Conservation (phyloP, 345 rosid species). For the rapeseed (Brassica napus) region Da-Ae NC_063439.1:26963001-26963500, state of each 20-base stretch:
- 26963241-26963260: not conserved
- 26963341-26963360: constrained; percentile 39
- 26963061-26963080: not conserved
- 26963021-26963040: not conserved
- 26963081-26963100: not conserved
- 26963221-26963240: not conserved
- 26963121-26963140: not conserved
- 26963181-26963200: not conserved
- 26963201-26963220: not conserved
- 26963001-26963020: not conserved
- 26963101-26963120: not conserved
- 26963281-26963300: constrained; percentile 19
- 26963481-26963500: constrained; percentile 55
- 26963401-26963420: constrained; percentile 44
- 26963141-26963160: not conserved
- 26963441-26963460: constrained; percentile 46
- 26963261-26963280: not conserved
- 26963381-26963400: constrained; percentile 47
- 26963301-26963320: constrained; percentile 33
- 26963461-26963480: constrained; percentile 56
- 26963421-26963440: constrained; percentile 49
- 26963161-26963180: not conserved
- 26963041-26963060: not conserved
- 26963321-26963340: constrained; percentile 32
- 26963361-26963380: constrained; percentile 31